Percentiles rank a stretch among this genome's conserved stretches.
Conservation (phyloP, 768 basidiomycete species). For the Macrolepiota albuminosa region DNA sequence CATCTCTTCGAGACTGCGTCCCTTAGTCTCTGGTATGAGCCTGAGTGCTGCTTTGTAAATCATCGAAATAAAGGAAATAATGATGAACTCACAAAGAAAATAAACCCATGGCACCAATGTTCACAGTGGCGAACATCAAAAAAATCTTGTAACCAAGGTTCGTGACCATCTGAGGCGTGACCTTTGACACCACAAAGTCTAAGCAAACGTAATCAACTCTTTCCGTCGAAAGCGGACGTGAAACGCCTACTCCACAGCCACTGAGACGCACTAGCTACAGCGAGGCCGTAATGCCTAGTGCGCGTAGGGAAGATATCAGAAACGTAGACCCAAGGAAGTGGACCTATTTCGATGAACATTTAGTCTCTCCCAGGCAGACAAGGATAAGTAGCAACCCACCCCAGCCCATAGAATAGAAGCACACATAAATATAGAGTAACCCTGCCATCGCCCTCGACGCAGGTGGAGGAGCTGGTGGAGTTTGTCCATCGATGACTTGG, state of each 20-base stretch:
- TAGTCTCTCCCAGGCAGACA: background rate
- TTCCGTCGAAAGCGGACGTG: background rate
- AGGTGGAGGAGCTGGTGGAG: slow-evolving; percentile 32
- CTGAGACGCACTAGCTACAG: slow-evolving; percentile 70
- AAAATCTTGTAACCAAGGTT: slow-evolving; percentile 71
- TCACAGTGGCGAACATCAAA: slow-evolving; percentile 71
- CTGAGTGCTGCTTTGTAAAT: slow-evolving; percentile 20
- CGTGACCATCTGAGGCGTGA: slow-evolving; percentile 60
- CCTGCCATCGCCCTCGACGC: slow-evolving; percentile 80
- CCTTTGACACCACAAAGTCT: slow-evolving; percentile 73
- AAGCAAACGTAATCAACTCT: background rate
- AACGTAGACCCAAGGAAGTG: slow-evolving; percentile 55
- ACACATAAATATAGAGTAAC: slow-evolving; percentile 82
- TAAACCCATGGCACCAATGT: slow-evolving; percentile 61
- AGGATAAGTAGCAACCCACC: slow-evolving; percentile 28
- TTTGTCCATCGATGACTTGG: slow-evolving; percentile 15
- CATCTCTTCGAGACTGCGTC: slow-evolving; percentile 51
- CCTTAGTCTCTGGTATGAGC: slow-evolving; percentile 59
- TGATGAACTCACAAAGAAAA: slow-evolving; percentile 52
- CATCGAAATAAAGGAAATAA: no score
- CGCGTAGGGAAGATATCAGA: slow-evolving; percentile 86
- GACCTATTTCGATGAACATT: slow-evolving; percentile 69
- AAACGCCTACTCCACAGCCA: slow-evolving; percentile 67
- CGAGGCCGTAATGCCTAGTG: slow-evolving; percentile 77
- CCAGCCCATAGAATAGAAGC: slow-evolving; percentile 87